These are phyloP conservation scores for Acanthochlamys bracteata DNA, from an alignment of 106 monocot species.

Conservation along the genomic window DNA sequence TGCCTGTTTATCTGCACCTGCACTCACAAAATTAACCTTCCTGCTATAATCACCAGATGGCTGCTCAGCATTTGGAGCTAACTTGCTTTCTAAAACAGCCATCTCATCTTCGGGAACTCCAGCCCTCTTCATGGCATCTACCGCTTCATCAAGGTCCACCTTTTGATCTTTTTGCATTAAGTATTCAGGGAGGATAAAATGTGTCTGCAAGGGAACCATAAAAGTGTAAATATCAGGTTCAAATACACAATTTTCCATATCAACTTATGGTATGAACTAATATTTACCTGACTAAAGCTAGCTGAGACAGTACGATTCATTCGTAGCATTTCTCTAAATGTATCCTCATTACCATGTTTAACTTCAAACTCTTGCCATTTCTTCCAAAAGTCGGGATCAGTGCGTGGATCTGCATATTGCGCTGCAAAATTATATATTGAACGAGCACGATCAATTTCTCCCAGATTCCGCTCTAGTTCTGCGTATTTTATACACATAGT, in stretches of 20 bases:
- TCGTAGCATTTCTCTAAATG: constrained; percentile 93
- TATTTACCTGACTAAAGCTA: constrained; percentile 79
- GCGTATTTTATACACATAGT: constrained; percentile 92
- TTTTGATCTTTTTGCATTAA: constrained; percentile 84
- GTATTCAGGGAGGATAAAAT: constrained; percentile 83
- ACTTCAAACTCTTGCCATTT: constrained; percentile 97
- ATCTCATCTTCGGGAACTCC: constrained; percentile 70
- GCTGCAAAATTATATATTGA: constrained; percentile 74
- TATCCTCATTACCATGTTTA: constrained; percentile 95
- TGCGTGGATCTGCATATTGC: constrained; percentile 79
- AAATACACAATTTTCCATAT: neutral
- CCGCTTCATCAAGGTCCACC: constrained; percentile 51
- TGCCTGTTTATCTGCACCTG: constrained; percentile 54
- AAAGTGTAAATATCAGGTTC: neutral
- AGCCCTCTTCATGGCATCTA: constrained; percentile 47
- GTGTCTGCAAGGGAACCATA: constrained; percentile 46
- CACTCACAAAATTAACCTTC: constrained; percentile 67
- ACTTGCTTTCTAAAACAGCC: constrained; percentile 81
- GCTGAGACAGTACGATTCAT: constrained; percentile 85
- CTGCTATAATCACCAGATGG: constrained; percentile 29
- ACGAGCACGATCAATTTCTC: constrained; percentile 94
- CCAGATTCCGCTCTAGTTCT: constrained; percentile 86
- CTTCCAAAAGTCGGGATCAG: constrained; percentile 76
- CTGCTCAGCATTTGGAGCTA: constrained; percentile 25
- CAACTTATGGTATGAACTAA: neutral